phyloP scores from a whole-genome alignment of 1,139 yeast genomes.

The Saccharomyces hybrid region DNA sequence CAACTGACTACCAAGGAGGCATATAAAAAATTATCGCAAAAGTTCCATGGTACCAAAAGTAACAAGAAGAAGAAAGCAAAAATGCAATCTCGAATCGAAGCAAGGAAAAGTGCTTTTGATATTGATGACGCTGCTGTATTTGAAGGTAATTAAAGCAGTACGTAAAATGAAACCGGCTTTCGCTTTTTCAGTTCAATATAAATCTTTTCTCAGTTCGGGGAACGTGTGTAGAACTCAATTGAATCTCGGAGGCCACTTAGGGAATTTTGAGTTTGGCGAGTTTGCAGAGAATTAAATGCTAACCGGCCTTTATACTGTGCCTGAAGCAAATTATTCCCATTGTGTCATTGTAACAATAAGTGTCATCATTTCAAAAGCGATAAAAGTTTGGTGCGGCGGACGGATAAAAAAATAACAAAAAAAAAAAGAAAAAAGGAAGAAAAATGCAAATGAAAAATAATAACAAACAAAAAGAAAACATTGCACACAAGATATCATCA shows the following conservation, averaged over 20 bases:
- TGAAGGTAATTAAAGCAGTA: slow-evolving; percentile 14
- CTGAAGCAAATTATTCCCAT: neutral
- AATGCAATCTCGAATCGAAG: slow-evolving; percentile 34
- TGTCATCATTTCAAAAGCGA: neutral
- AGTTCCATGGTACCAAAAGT: slow-evolving; percentile 68
- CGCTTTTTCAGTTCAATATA: neutral
- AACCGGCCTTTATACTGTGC: neutral
- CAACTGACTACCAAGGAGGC: slow-evolving; percentile 67
- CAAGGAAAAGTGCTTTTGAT: slow-evolving; percentile 21
- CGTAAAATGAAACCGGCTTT: too few relatives aligned
- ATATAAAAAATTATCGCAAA: slow-evolving; percentile 74
- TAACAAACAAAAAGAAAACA: neutral
- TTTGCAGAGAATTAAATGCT: neutral
- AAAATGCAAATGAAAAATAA: neutral
- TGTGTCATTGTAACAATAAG: neutral
- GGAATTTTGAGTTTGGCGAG: neutral
- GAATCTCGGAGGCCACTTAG: neutral
- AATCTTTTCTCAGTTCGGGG: neutral
- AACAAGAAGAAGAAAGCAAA: slow-evolving; percentile 37
- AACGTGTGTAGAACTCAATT: neutral
- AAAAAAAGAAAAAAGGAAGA: neutral
- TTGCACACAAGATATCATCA: neutral
- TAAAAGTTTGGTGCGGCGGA: neutral
- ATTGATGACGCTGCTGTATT: neutral
- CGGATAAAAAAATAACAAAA: neutral